Conservation (phyloP, 495 filamentous ascomycete species). For the Trypethelium eluteriae region DNA sequence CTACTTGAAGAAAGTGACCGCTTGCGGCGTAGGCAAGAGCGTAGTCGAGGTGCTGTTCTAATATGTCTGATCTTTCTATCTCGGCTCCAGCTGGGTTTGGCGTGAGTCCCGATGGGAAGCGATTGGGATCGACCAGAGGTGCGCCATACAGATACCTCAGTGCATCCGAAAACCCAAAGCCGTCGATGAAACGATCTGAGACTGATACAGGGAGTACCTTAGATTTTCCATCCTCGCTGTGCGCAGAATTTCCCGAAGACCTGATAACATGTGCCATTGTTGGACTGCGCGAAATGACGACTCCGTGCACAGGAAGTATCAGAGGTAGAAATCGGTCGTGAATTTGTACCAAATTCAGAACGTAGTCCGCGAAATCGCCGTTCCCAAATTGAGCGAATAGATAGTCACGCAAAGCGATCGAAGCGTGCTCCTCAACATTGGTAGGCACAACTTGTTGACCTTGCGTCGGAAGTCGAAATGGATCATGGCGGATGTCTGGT, state of each 20-base stretch:
- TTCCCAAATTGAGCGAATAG: conserved; percentile 29
- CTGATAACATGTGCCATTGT: conserved; percentile 24
- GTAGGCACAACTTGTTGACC: not conserved
- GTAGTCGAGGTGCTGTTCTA: conserved; percentile 25
- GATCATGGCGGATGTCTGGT: not conserved
- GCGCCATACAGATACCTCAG: conserved; percentile 33
- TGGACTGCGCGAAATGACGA: conserved; percentile 30
- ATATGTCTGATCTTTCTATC: conserved; percentile 13
- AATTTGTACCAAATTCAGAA: conserved; percentile 26
- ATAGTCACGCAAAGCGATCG: conserved; percentile 22
- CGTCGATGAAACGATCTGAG: conserved; percentile 23
- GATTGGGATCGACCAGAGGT: conserved; percentile 21
- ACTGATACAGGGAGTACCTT: conserved; percentile 23
- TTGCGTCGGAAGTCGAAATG: not conserved
- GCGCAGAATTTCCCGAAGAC: not conserved
- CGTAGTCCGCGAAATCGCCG: conserved; percentile 30
- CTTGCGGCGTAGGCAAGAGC: conserved; percentile 29
- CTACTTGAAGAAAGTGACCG: conserved; percentile 26
- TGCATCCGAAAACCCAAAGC: conserved; percentile 26
- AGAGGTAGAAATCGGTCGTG: conserved; percentile 6
- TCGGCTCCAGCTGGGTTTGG: conserved; percentile 9
- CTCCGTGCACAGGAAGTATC: conserved; percentile 28
- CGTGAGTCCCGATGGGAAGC: conserved; percentile 19
- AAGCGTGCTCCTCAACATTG: not conserved
- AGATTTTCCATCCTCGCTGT: conserved; percentile 5